Base-by-base conservation (phyloP, 169 alveolate genomes). In the Plasmodium inui region DNA sequence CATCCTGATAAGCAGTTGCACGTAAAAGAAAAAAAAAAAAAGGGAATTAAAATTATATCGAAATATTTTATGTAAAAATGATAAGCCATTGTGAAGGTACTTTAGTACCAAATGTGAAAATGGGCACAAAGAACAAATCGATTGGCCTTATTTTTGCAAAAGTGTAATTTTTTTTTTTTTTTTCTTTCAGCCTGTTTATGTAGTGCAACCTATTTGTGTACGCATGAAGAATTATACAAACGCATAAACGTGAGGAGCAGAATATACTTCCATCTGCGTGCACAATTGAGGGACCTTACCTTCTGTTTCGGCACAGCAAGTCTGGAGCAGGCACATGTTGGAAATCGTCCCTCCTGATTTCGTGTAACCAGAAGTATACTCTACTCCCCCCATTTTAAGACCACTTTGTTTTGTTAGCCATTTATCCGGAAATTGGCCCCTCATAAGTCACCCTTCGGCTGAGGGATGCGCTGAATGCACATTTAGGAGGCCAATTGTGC, bases 111-210 rank as follows among this genome's bases (percentile, higher is more conserved):
- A 82, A 34, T 82, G 41, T 37, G 37, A 55, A 57, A 82, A 82
- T 82, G 89, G 80, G 41, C 79, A 82, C 70, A 55, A 82, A 57
- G 80, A 82, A 82, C 32, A 55, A 82, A 22, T 39, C 70, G 73
- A 82, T 82, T 57, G 10, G 71, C 37, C 32, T 5, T 57, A n/a
- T 41, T 82, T 41, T 41, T 19, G 70, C 28, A 41, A 82, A 82
- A 55, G n/a, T 53, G 37, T 50, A 82, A 82, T 17, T 22, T 82
- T 53, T 55, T 53, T 81, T 81, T 71, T 81, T 50, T 82, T 82
- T 82, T 50, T 19, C 57, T 46, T 28, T 55, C 19, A 67, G 30
- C 28, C 37, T 26, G 30, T 67, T 17, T 67, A 26, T 26, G 37
- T 19, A 67, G 76, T 67, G 37, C 76, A 67, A 26, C 17, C 6